These are phyloP conservation scores for Trichosporon coremiiforme DNA, from an alignment of 1,284 basidiomycete species.

Conservation along the genomic window DNA sequence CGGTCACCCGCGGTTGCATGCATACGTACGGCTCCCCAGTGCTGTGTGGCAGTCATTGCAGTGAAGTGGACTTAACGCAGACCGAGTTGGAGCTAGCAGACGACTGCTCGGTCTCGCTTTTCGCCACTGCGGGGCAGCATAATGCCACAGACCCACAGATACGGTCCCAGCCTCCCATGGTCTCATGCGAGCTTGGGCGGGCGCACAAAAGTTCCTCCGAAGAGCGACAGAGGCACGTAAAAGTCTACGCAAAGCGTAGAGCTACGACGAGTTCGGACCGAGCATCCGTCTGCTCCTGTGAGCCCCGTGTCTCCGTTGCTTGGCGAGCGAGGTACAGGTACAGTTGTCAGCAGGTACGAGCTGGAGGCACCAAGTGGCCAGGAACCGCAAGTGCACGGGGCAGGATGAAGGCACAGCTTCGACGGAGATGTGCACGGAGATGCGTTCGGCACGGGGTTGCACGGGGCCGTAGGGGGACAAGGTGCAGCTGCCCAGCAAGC, in stretches of 20 bases:
- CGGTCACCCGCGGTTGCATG: background rate
- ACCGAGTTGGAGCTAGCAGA: background rate
- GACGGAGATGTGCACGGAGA: too few relatives aligned
- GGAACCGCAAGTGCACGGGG: background rate
- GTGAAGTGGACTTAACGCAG: too few relatives aligned
- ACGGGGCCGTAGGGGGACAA: too few relatives aligned
- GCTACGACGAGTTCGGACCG: background rate
- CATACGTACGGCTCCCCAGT: background rate
- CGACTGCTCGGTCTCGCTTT: background rate
- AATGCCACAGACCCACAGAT: background rate
- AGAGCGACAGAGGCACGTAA: background rate
- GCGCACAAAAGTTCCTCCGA: background rate
- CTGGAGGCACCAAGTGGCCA: too few relatives aligned
- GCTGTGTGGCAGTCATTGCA: too few relatives aligned
- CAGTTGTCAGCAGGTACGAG: too few relatives aligned
- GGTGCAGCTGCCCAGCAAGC: too few relatives aligned
- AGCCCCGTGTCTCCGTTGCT: too few relatives aligned
- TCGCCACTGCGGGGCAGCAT: background rate
- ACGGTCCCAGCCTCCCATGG: background rate
- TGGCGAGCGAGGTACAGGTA: background rate
- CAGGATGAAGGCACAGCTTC: too few relatives aligned
- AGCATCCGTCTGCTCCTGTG: too few relatives aligned
- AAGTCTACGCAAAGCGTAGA: too few relatives aligned
- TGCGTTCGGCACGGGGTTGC: too few relatives aligned
- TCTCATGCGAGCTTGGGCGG: background rate